Base-by-base conservation (phyloP, 768 basidiomycete species). In the Boletus patriciae region DNA sequence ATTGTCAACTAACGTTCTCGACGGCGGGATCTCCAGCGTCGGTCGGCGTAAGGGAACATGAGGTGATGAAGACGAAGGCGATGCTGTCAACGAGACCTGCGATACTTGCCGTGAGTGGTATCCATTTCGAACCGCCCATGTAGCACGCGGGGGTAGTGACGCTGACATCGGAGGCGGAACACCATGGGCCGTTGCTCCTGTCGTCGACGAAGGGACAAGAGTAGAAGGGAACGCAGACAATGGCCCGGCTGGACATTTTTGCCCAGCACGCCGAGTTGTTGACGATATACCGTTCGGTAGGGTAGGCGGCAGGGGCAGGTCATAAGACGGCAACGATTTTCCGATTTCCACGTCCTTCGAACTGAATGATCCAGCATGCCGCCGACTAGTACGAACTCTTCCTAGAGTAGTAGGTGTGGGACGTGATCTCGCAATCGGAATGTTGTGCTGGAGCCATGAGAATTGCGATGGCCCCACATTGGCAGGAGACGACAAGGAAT, bases 311-410 rank as follows among this genome's bases (percentile, higher is more conserved):
- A 62, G 25, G 4, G 70, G 67, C 3, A 74, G 55, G 44, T 85
- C 81, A 60, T 83, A 82, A n/a, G 86, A 87, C 9, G 90, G 88
- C 48, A 91, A 69, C 52, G 83, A 78, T 72, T 87, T 92, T 40
- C 94, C 94, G 49, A 91, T 85, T 67, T 96, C 88, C 7, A 96
- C 89, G 68, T 97, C 94, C 67, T 92, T 90, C 25, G 81, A 86
- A 59, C 94, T 96, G 75, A 96, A 98, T 4, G 94, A 96, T n/a
- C 94, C 94, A 6, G 91, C 94, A 70, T 96, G 90, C 37, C 94
- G 80, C 43, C 94, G 80, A 23, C 83, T 80, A 47, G 81, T 86
- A 27, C 84, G 84, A 25, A 71, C 72, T 57, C 80, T 78, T 54
- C 73, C 79, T 55, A 64, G 69, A 25, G 59, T 57, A 59, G 55